Conservation (phyloP, 2,329 filamentous ascomycete genomes). For the Ascochyta lentis region DNA sequence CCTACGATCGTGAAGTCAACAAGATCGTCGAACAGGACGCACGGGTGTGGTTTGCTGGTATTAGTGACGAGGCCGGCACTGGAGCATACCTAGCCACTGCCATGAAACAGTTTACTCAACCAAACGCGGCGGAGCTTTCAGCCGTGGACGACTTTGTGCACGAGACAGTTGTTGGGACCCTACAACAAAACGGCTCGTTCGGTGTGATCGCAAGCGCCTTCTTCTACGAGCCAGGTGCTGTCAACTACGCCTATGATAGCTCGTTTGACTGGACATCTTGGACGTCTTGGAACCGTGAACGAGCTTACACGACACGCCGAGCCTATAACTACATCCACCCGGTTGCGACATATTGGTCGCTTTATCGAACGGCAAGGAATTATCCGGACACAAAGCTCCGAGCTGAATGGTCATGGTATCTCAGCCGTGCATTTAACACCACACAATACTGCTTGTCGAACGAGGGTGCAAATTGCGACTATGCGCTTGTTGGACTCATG, state of each 20-base stretch:
- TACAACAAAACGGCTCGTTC: slow-evolving; percentile 52
- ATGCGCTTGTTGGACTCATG: slow-evolving; percentile 61
- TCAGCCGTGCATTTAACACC: slow-evolving; percentile 62
- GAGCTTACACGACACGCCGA: slow-evolving; percentile 56
- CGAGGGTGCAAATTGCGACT: slow-evolving; percentile 47
- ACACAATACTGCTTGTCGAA: slow-evolving; percentile 49
- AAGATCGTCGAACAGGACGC: slow-evolving; percentile 53
- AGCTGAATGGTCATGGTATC: slow-evolving; percentile 62
- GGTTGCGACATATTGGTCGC: slow-evolving; percentile 62
- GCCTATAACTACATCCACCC: slow-evolving; percentile 68
- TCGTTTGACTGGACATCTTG: slow-evolving; percentile 58
- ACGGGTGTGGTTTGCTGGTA: slow-evolving; percentile 65
- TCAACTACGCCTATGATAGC: slow-evolving; percentile 55
- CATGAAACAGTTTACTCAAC: slow-evolving; percentile 62
- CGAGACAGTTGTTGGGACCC: slow-evolving; percentile 57
- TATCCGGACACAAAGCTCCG: slow-evolving; percentile 55
- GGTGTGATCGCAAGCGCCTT: slow-evolving; percentile 63
- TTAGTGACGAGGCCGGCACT: slow-evolving; percentile 66
- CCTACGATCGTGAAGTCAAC: slow-evolving; percentile 56
- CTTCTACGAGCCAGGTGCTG: slow-evolving; percentile 59
- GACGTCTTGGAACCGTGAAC: slow-evolving; percentile 59
- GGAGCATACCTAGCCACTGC: slow-evolving; percentile 63
- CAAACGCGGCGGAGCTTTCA: slow-evolving; percentile 56
- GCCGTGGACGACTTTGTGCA: slow-evolving; percentile 63
- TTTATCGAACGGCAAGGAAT: slow-evolving; percentile 62